Evolutionary conservation across 352 stramenopile species (phyloP).

Genomic region (Phytophthora quininea): DNA sequence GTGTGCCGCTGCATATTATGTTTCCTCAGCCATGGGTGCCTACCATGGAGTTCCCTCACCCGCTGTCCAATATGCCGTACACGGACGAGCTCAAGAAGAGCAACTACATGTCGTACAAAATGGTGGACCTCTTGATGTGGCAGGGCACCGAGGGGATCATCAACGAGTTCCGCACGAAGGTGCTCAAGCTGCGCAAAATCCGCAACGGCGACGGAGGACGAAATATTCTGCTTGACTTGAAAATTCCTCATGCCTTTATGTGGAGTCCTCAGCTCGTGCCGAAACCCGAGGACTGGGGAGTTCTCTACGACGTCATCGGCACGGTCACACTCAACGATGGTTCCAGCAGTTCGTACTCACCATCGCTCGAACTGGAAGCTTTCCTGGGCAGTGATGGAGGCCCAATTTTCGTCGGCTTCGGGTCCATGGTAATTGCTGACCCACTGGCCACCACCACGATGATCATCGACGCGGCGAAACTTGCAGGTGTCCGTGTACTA

Average conservation of each 20-base stretch:
- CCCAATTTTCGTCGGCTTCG: slow-evolving; percentile 94
- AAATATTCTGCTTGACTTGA: slow-evolving; percentile 51
- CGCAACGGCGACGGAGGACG: slow-evolving; percentile 40
- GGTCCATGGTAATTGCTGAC: slow-evolving; percentile 91
- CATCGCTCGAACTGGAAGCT: slow-evolving; percentile 19
- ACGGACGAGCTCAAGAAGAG: slow-evolving; percentile 46
- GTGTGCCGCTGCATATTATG: slow-evolving; percentile 94
- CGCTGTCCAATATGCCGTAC: slow-evolving; percentile 84
- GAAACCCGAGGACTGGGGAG: slow-evolving; percentile 62
- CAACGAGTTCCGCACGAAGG: slow-evolving; percentile 60
- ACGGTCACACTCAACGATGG: slow-evolving; percentile 51
- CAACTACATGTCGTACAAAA: slow-evolving; percentile 63
- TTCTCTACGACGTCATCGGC: slow-evolving; percentile 55
- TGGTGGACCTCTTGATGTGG: slow-evolving; percentile 64
- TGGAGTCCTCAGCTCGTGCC: slow-evolving; percentile 64
- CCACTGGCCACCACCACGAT: slow-evolving; percentile 74
- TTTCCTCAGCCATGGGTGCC: slow-evolving; percentile 90
- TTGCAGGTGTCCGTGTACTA: slow-evolving; percentile 72
- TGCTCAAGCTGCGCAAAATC: slow-evolving; percentile 47
- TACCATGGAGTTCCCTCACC: slow-evolving; percentile 88
- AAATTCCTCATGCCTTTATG: slow-evolving; percentile 71
- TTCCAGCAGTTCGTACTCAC: slow-evolving; percentile 28
- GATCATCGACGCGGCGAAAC: slow-evolving; percentile 71
- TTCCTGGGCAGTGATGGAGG: slow-evolving; percentile 50
- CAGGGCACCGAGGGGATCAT: slow-evolving; percentile 49